These are phyloP conservation scores for Eimeria praecox DNA, from an alignment of 169 alveolate genomes.

Conservation along the genomic window DNA sequence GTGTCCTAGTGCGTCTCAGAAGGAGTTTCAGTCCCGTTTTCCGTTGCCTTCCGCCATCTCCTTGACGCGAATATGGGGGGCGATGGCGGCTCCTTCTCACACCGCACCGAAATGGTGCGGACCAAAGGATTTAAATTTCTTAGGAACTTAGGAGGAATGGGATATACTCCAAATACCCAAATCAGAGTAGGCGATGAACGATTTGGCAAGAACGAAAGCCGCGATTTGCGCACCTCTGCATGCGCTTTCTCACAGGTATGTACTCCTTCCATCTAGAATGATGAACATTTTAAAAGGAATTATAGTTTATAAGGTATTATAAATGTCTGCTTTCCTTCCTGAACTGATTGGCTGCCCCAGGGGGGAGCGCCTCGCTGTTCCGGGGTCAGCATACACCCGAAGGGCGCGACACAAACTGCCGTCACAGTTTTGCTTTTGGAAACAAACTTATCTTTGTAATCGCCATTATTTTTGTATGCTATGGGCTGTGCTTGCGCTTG, in stretches of 20 bases:
- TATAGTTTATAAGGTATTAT: background rate
- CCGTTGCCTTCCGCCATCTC: background rate
- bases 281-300: background rate
- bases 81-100: slow-evolving; percentile 93
- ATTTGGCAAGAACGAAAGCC: slow-evolving; percentile 83
- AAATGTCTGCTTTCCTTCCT: too few relatives aligned
- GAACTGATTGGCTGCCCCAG: too few relatives aligned
- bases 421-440: background rate
- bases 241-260: slow-evolving; percentile 90
- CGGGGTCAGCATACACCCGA: too few relatives aligned
- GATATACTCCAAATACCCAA: slow-evolving; percentile 92
- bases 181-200: slow-evolving; percentile 86
- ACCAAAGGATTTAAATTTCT: slow-evolving; percentile 90
- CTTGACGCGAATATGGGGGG: slow-evolving; percentile 90
- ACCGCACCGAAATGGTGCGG: slow-evolving; percentile 91
- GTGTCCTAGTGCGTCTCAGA: too few relatives aligned
- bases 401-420: too few relatives aligned
- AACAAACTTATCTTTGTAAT: background rate
- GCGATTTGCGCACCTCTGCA: slow-evolving; percentile 88
- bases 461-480: background rate
- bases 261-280: background rate
- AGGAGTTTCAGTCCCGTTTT: background rate
- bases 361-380: too few relatives aligned
- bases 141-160: slow-evolving; percentile 95
- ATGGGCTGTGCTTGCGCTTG: background rate